These are phyloP conservation scores for Fusarium sp. DNA, from an alignment of 2,329 filamentous ascomycete species.

Conservation along the genomic window DNA sequence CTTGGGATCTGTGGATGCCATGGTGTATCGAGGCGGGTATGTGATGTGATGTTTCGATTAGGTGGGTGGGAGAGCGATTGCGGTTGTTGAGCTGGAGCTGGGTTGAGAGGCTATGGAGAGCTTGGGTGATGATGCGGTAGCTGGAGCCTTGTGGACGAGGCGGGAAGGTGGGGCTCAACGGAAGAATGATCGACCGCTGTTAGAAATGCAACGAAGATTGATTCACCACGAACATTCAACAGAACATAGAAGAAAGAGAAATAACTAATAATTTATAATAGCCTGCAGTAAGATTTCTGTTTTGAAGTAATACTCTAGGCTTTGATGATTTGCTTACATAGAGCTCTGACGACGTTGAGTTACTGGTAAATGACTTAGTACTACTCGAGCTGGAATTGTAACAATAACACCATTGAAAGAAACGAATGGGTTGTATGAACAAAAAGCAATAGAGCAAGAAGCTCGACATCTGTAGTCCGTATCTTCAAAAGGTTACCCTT, in stretches of 20 bases:
- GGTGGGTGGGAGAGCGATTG: background rate
- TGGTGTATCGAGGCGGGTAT: background rate
- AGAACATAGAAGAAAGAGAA: background rate
- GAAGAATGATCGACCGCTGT: slow-evolving; percentile 25
- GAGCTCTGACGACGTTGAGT: accelerated
- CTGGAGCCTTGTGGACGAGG: slow-evolving; percentile 32
- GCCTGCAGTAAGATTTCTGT: accelerated
- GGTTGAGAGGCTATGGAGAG: slow-evolving; percentile 6
- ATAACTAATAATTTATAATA: accelerated
- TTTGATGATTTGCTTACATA: accelerated
- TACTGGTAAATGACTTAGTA: background rate
- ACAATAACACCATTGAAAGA: background rate
- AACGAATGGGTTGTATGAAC: accelerated
- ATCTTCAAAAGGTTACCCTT: background rate
- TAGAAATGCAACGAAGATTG: background rate
- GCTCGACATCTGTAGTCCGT: accelerated
- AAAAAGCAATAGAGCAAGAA: background rate
- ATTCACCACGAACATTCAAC: background rate
- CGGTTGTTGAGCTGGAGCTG: background rate
- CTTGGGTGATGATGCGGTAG: slow-evolving; percentile 31
- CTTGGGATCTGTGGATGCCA: slow-evolving; percentile 43
- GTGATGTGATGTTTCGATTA: background rate
- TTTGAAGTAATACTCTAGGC: no score
- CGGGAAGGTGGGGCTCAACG: slow-evolving; percentile 19
- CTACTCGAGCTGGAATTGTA: background rate